phyloP scores from a whole-genome alignment of 1,284 basidiomycete genomes.

The Exobasidium rhododendri region DNA sequence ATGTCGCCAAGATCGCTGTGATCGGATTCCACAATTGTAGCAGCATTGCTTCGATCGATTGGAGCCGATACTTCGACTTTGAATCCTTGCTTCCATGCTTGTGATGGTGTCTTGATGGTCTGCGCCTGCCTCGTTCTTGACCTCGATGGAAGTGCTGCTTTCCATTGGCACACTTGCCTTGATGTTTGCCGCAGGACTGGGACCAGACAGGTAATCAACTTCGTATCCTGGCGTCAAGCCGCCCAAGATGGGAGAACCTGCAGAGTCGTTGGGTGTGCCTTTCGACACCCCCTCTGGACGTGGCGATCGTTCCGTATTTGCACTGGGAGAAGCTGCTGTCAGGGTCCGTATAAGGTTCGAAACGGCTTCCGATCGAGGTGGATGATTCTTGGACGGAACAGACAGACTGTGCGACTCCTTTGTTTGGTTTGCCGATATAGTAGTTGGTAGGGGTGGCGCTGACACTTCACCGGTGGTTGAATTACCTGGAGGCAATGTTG shows the following conservation, averaged over 20 bases:
- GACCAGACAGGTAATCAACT: slow-evolving; percentile 9
- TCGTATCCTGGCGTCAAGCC: slow-evolving; percentile 15
- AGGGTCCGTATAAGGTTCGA: background rate
- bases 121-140: background rate
- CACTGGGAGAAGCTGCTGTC: background rate
- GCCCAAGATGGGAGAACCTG: slow-evolving; percentile 7
- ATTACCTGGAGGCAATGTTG: background rate
- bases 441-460: too few relatives aligned
- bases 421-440: background rate
- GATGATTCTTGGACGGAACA: background rate
- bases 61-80: background rate
- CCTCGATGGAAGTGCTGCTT: background rate
- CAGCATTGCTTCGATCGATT: slow-evolving; percentile 17
- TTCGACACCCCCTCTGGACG: background rate
- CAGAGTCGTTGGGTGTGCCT: background rate
- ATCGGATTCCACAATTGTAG: slow-evolving; percentile 45
- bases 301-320: background rate
- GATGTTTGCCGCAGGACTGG: slow-evolving; percentile 4
- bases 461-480: background rate
- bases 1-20: slow-evolving; percentile 35
- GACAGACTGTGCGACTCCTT: background rate
- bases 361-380: background rate
- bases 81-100: background rate
- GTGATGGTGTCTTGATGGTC: background rate
- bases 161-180: background rate